phyloP scores from a whole-genome alignment of 192 early-diverging fungal genomes.

The Dimargaris cristalligena region DNA sequence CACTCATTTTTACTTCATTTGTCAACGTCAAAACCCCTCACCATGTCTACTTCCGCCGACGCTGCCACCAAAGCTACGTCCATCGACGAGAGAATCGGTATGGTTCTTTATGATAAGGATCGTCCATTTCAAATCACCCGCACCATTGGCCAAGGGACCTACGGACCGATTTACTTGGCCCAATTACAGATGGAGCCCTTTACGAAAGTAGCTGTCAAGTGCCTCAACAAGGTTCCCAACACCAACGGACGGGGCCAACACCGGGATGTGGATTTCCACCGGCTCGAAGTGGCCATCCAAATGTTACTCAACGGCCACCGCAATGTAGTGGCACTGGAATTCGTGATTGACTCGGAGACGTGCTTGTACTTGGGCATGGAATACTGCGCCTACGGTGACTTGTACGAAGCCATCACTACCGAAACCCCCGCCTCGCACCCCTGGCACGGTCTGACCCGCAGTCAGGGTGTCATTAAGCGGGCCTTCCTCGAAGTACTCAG shows the following conservation, averaged over 20 bases:
- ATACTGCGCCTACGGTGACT: slow-evolving; percentile 63
- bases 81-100: slow-evolving; percentile 1
- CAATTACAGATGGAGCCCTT: slow-evolving; percentile 17
- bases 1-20: too few relatives aligned
- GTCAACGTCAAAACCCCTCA: too few relatives aligned
- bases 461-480: slow-evolving; percentile 20
- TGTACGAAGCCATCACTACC: slow-evolving; percentile 71
- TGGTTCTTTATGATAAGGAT: slow-evolving; percentile 9
- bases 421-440: slow-evolving; percentile 25
- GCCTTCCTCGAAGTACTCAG: slow-evolving; percentile 46
- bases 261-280: slow-evolving; percentile 29
- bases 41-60: too few relatives aligned
- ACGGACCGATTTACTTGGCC: slow-evolving; percentile 39
- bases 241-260: slow-evolving; percentile 26
- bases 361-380: slow-evolving; percentile 77
- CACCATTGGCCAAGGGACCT: slow-evolving; percentile 34
- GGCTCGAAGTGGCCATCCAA: slow-evolving; percentile 38
- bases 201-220: slow-evolving; percentile 16
- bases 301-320: slow-evolving; percentile 35
- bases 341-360: slow-evolving; percentile 63
- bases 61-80: not conserved
- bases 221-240: slow-evolving; percentile 33
- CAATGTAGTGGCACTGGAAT: slow-evolving; percentile 60
- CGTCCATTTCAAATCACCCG: slow-evolving; percentile 8
- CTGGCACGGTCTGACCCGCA: slow-evolving; percentile 18